Evolutionary conservation across 2,329 filamentous ascomycete species (phyloP).

Genomic region (Bipolaris gigantea): DNA sequence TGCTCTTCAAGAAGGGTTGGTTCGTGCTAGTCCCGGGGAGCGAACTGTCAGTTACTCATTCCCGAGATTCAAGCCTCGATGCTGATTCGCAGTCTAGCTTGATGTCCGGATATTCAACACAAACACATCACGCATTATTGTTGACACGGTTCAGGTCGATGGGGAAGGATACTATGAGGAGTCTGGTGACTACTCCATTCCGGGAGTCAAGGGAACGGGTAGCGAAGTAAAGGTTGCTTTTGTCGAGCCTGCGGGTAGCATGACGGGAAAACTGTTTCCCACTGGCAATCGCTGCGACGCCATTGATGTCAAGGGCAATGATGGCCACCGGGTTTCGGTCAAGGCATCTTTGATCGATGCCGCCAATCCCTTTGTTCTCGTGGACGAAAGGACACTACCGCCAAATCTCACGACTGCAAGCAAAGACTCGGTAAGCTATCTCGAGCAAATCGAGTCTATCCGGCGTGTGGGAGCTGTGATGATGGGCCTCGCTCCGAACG

Average conservation of each 20-base stretch:
- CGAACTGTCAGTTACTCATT: constrained; percentile 14
- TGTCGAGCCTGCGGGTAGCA: constrained; percentile 63
- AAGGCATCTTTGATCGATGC: constrained; percentile 62
- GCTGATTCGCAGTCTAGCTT: constrained; percentile 16
- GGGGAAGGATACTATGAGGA: constrained; percentile 45
- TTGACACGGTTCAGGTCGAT: constrained; percentile 54
- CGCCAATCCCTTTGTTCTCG: constrained; percentile 65
- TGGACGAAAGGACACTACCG: constrained; percentile 57
- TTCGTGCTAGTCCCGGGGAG: constrained; percentile 38
- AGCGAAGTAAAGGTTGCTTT: constrained; percentile 63
- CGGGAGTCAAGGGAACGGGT: constrained; percentile 62
- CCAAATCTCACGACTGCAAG: constrained; percentile 49
- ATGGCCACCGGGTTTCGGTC: constrained; percentile 42
- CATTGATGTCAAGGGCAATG: constrained; percentile 39
- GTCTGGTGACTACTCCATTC: constrained; percentile 62
- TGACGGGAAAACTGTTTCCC: constrained; percentile 62
- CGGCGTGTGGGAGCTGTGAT: constrained; percentile 57
- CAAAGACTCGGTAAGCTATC: constrained; percentile 47
- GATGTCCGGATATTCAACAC: constrained; percentile 66
- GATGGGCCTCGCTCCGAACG: constrained; percentile 60
- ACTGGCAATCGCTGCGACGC: constrained; percentile 58
- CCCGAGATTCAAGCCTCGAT: background rate
- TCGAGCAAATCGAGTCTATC: constrained; percentile 59
- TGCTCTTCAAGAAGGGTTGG: constrained; percentile 58
- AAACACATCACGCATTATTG: constrained; percentile 66